A percentile compares a stretch with the other conserved stretches of the same genome.
Evolutionary conservation across 2,329 filamentous ascomycete genomes (phyloP).

Genomic region (Podosphaera fusca): DNA sequence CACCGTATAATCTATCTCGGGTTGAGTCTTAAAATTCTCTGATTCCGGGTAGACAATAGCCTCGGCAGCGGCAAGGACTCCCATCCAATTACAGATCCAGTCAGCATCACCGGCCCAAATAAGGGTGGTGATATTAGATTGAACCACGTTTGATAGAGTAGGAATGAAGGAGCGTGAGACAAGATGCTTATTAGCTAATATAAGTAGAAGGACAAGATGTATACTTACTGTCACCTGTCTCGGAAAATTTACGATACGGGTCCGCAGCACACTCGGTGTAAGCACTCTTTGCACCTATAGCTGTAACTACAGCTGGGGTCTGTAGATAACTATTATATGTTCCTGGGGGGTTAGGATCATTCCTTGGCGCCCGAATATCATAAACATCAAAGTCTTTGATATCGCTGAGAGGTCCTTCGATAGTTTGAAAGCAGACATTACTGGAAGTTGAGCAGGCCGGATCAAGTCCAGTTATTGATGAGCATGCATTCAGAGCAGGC

Average conservation of each 20-base stretch:
- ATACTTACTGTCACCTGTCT: slow-evolving; percentile 20
- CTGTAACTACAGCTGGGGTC: slow-evolving; percentile 17
- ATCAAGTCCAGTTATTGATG: slow-evolving; percentile 40
- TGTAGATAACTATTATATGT: slow-evolving; percentile 22
- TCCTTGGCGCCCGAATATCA: slow-evolving; percentile 12
- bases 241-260: slow-evolving; percentile 18
- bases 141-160: slow-evolving; percentile 22
- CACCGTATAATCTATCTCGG: slow-evolving; percentile 23
- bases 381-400: slow-evolving; percentile 14
- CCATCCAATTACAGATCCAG: slow-evolving; percentile 31
- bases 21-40: slow-evolving; percentile 19
- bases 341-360: slow-evolving; percentile 15
- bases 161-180: slow-evolving; percentile 22
- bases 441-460: slow-evolving; percentile 49
- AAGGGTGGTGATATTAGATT: slow-evolving; percentile 24
- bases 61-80: slow-evolving; percentile 24
- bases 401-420: slow-evolving; percentile 17
- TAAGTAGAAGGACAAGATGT: neutral
- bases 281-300: slow-evolving; percentile 22
- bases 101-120: slow-evolving; percentile 34
- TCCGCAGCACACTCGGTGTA: slow-evolving; percentile 21
- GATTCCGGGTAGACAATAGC: slow-evolving; percentile 21
- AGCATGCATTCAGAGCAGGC: slow-evolving; percentile 20
- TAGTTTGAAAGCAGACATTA: slow-evolving; percentile 16
- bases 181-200: slow-evolving; percentile 8